A percentile compares a stretch with the other conserved stretches of the same genome.
Evolutionary conservation across 2,329 filamentous ascomycete species (phyloP).

Genomic region (Fusarium robinianum): DNA sequence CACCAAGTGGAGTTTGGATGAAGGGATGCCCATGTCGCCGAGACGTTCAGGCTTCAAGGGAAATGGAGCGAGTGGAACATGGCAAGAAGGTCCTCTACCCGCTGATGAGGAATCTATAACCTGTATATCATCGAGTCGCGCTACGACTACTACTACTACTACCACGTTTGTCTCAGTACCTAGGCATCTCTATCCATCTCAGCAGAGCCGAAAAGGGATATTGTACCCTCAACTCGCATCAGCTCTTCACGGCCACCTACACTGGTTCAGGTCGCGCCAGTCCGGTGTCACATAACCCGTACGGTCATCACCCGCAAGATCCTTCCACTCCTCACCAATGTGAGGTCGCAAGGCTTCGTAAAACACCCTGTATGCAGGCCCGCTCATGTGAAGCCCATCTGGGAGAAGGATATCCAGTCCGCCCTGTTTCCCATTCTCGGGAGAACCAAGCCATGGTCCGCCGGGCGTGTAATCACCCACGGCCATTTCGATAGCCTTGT

Average conservation of each 20-base stretch:
- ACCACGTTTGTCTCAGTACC: too few relatives aligned
- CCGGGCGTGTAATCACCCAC: slow-evolving; percentile 59
- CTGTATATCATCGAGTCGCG: too few relatives aligned
- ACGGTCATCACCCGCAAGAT: slow-evolving; percentile 42
- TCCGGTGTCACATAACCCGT: slow-evolving; percentile 53
- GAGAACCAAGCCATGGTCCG: slow-evolving; percentile 55
- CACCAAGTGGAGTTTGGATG: too few relatives aligned
- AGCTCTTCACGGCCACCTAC: too few relatives aligned
- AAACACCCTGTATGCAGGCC: slow-evolving; percentile 57
- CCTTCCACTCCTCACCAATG: slow-evolving; percentile 51
- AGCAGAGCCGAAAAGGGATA: too few relatives aligned
- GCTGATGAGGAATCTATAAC: too few relatives aligned
- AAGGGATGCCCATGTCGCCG: slow-evolving; percentile 1
- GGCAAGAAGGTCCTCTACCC: neutral
- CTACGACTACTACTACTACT: too few relatives aligned
- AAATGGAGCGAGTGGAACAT: neutral
- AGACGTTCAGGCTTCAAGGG: neutral
- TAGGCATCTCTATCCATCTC: too few relatives aligned
- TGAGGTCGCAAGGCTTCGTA: slow-evolving; percentile 54
- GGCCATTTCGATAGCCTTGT: slow-evolving; percentile 63
- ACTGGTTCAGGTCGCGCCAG: slow-evolving; percentile 49
- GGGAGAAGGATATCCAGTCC: slow-evolving; percentile 57
- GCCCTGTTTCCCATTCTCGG: slow-evolving; percentile 54
- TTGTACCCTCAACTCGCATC: too few relatives aligned
- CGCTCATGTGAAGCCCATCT: slow-evolving; percentile 62